A percentile compares a stretch with the other conserved stretches of the same genome.
Conservation (phyloP, 495 filamentous ascomycete genomes). For the Penicillium angulare region DNA sequence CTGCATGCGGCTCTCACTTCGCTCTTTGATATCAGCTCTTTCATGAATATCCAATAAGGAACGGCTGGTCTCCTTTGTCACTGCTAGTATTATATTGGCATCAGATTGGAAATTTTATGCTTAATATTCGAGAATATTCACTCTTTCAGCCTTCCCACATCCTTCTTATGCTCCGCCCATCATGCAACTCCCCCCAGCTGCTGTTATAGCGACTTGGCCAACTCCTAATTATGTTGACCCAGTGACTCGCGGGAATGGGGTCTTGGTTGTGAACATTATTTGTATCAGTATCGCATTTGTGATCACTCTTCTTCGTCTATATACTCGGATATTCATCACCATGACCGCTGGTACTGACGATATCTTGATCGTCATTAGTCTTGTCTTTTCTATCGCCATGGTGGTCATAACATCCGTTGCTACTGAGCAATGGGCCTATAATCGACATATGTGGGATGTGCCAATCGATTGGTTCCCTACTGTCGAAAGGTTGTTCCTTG, state of each 20-base stretch:
- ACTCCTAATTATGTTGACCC: slow-evolving; percentile 55
- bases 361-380: slow-evolving; percentile 40
- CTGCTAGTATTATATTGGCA: too few species aligned
- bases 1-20: too few species aligned
- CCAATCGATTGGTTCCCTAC: slow-evolving; percentile 29
- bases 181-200: slow-evolving; percentile 44
- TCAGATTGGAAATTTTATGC: too few species aligned
- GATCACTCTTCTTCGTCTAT: slow-evolving; percentile 45
- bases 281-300: slow-evolving; percentile 38
- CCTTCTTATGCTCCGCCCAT: background rate
- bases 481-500: slow-evolving; percentile 46
- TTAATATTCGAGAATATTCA: too few species aligned
- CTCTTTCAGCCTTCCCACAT: too few species aligned
- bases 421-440: slow-evolving; percentile 49
- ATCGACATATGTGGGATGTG: slow-evolving; percentile 57
- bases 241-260: slow-evolving; percentile 44
- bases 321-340: slow-evolving; percentile 47
- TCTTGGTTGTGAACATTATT: slow-evolving; percentile 42
- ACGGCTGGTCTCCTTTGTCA: too few species aligned
- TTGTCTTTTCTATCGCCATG: slow-evolving; percentile 40
- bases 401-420: slow-evolving; percentile 41
- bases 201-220: slow-evolving; percentile 51
- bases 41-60: too few species aligned
- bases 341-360: slow-evolving; percentile 50
- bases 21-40: too few species aligned